Evolutionary conservation across 1,139 yeast species (phyloP).

Genomic region (Yamadazyma dushanensis): DNA sequence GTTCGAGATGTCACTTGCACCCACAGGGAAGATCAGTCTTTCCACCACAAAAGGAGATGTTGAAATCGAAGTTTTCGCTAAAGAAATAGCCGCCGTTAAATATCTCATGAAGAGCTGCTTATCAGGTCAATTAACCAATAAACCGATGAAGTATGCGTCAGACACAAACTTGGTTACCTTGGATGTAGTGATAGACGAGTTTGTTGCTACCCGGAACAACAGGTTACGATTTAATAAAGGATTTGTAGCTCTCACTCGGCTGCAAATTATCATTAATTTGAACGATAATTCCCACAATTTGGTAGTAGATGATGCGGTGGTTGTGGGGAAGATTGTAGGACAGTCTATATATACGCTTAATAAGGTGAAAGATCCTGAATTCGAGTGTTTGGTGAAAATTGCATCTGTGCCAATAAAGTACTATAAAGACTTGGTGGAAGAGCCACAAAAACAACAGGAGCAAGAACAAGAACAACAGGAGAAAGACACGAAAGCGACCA

Average conservation of each 20-base stretch:
- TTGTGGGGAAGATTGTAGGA: conserved; percentile 66
- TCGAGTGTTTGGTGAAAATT: conserved; percentile 39
- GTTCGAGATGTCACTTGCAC: no score
- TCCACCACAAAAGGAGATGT: conserved; percentile 62
- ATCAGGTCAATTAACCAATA: conserved; percentile 41
- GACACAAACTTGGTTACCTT: conserved; percentile 8
- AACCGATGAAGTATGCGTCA: conserved; percentile 31
- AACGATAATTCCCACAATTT: conserved; percentile 34
- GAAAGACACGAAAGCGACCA: conserved; percentile 7
- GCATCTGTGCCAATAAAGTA: conserved; percentile 26
- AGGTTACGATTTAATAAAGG: conserved; percentile 58
- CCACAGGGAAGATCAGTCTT: conserved; percentile 59
- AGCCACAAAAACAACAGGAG: conserved; percentile 14
- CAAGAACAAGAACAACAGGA: conserved; percentile 21
- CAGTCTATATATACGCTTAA: conserved; percentile 57
- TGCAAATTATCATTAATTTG: conserved; percentile 55
- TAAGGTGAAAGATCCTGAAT: conserved; percentile 52
- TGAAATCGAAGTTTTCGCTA: conserved; percentile 68
- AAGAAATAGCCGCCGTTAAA: conserved; percentile 58
- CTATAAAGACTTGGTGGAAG: conserved; percentile 10
- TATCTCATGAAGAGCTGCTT: conserved; percentile 51
- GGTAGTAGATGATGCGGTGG: conserved; percentile 46
- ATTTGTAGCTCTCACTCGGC: conserved; percentile 49
- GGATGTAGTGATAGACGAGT: conserved; percentile 3
- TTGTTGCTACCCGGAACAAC: conserved; percentile 28